A percentile compares a stretch with the other conserved stretches of the same genome.
Evolutionary conservation across 2,329 filamentous ascomycete species (phyloP).

Genomic region (Trichoderma atrobrunneum): DNA sequence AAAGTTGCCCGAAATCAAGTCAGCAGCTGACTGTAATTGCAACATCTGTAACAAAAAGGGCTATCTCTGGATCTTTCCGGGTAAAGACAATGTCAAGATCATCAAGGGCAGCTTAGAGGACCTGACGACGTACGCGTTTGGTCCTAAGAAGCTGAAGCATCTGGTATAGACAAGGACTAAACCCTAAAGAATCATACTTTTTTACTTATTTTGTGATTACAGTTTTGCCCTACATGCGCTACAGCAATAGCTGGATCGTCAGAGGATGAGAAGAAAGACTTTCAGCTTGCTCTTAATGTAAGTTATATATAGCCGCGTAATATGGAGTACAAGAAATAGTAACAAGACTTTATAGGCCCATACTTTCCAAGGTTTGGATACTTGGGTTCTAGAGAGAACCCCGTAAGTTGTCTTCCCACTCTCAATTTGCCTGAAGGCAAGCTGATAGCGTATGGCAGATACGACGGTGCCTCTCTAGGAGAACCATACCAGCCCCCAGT

Average conservation of each 20-base stretch:
- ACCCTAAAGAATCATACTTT: rapidly evolving
- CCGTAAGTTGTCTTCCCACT: conserved; percentile 31
- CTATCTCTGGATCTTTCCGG: conserved; percentile 39
- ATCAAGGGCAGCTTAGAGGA: conserved; percentile 44
- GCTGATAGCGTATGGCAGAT: conserved; percentile 27
- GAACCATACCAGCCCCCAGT: conserved; percentile 34
- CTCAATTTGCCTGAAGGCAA: background rate
- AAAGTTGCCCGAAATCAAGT: conserved; percentile 55
- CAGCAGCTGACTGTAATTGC: conserved; percentile 60
- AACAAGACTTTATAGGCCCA: conserved; percentile 34
- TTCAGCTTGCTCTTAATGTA: conserved; percentile 20
- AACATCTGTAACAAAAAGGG: conserved; percentile 59
- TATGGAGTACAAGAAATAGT: background rate
- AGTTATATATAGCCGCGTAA: background rate
- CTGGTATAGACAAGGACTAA: conserved; percentile 34
- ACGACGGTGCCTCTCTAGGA: conserved; percentile 37
- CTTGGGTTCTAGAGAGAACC: conserved; percentile 38
- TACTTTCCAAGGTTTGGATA: conserved; percentile 43
- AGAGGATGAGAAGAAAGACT: background rate
- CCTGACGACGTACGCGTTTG: conserved; percentile 47
- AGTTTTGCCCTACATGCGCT: conserved; percentile 55
- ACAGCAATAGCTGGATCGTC: conserved; percentile 39
- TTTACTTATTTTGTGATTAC: background rate
- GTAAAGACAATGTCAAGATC: conserved; percentile 38
- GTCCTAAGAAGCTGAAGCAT: conserved; percentile 37